Evolutionary conservation across 2,329 filamentous ascomycete species (phyloP), one percentile per base, ranked within the genome.

Genomic region (Stemphylium beticola): DNA sequence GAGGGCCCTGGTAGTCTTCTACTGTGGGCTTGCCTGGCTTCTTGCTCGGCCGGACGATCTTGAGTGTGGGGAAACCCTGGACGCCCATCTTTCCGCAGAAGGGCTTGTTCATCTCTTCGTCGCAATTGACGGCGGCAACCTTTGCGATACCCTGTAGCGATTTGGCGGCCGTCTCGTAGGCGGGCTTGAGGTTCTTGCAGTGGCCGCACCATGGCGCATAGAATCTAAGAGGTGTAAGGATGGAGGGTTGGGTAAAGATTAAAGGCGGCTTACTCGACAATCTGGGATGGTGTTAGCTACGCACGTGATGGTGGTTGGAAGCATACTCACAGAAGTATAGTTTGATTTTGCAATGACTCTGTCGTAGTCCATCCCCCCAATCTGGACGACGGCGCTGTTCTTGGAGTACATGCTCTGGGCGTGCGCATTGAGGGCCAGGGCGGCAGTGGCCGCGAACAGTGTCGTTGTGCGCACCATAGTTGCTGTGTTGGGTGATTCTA

Each of bases 141-240:
- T 96, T 96, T 67, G 92, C 95, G 12, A 98, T 83, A 12, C 95
- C 95, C n/a, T 89, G 85, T 54, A 99, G 88, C 67, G 87, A 92
- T 69, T 89, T 90, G 66, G 95, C 95, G 2, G 88, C 93, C 77
- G 96, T 96, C 77, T 98, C 93, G 78, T 95, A 99, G 39, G 91
- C 91, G 3, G 93, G 93, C 79, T 97, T 93, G 69, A 99, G 88
- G 78, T 90, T 97, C 78, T 96, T 85, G 81, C 95, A 99, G 79
- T 98, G 95, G 37, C 93, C 95, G 71, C 95, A 98, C 93, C 93
- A 98, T 20, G 93, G 93, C 8, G 93, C 93, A 72, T 96, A 98
- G 83, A 98, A 98, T 78, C 93, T 91, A 83, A 83, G 87, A 62
- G 33, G 47, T 29, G 49, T 65, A 33, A 62, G 53, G 32, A 36